Evolutionary conservation across 2,329 filamentous ascomycete species (phyloP), one percentile per base, ranked within the genome.

Genomic region (Fusarium sp.): DNA sequence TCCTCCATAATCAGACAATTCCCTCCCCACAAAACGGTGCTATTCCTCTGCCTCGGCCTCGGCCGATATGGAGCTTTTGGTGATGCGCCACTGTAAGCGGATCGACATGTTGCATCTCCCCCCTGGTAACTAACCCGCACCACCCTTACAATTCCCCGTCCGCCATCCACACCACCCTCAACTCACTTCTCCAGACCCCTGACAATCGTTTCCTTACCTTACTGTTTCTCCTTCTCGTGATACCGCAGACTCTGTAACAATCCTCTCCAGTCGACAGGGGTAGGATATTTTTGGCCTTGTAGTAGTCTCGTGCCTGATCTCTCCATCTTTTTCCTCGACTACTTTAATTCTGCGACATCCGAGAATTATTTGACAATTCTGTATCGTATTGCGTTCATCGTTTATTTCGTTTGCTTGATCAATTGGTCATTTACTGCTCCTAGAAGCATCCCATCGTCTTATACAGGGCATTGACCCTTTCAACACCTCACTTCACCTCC

Each of bases 231-330:
- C 40, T 51, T 65, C 62, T 65, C 62, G 53, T 65, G 62, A 65
- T 65, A 58, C 19, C 19, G 38, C n/a, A 40, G 45, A 52, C 21
- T 39, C 38, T 53, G 26, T n/a, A 42, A 42, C 28, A 31, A 31
- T 31, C 28, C 54, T 53, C 39, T 53, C 46, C 34, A n/a, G 33
- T 19, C 19, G 53, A 62, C 61, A 65, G 61, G 62, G 60, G 60
- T 59, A 34, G 46, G 44, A 69, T 74, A 72, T 70, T 74, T 73
- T 69, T 73, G 52, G 57, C 34, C 59, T 63, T 57, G 60, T 33
- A 61, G 26, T 57, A 46, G 53, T 56, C 65, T 54, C 56, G 52
- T 65, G 56, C 61, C 65, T 52, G 8, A 52, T 59, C 67, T 70
- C 53, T 62, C 57, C 62, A 57, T 40, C 17, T 34, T 52, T 56